Conservation (phyloP, 768 basidiomycete genomes). For the Kwoniella bestiolae region DNA sequence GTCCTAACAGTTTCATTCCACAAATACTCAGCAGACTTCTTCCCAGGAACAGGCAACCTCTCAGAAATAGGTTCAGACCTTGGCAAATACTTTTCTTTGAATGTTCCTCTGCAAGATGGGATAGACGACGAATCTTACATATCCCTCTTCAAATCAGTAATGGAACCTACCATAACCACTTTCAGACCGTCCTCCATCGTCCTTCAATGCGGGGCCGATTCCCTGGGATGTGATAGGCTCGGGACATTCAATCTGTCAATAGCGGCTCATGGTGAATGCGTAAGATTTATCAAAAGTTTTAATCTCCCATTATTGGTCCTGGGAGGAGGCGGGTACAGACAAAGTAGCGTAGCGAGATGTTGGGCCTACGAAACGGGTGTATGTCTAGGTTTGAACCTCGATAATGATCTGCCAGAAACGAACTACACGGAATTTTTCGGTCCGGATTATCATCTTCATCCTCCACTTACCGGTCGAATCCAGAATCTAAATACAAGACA, state of each 20-base stretch:
- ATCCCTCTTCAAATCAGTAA: conserved; percentile 91
- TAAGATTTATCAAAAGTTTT: conserved; percentile 92
- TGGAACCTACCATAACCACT: conserved; percentile 87
- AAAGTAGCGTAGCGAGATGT: conserved; percentile 96
- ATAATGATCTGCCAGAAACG: conserved; percentile 80
- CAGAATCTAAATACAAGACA: conserved; percentile 88
- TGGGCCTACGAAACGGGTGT: conserved; percentile 99
- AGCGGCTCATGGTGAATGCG: conserved; percentile 96
- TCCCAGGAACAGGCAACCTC: conserved; percentile 94
- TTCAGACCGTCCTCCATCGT: conserved; percentile 91
- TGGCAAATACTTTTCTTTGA: conserved; percentile 93
- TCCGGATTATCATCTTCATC: conserved; percentile 90
- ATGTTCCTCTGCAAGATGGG: conserved; percentile 92
- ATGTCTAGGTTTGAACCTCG: conserved; percentile 76
- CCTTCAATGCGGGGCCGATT: conserved; percentile 95
- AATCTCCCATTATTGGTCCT: conserved; percentile 86
- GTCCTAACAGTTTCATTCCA: conserved; percentile 99
- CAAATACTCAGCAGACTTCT: conserved; percentile 98
- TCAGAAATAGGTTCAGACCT: conserved; percentile 79
- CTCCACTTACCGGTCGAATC: conserved; percentile 74
- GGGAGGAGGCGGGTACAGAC: conserved; percentile 95
- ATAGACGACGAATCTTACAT: conserved; percentile 98
- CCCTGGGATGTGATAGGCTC: conserved; percentile 88
- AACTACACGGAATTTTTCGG: conserved; percentile 92
- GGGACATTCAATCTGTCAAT: conserved; percentile 98